phyloP scores from a whole-genome alignment of 176 grass and related monocot species.

The Aegilops longissima region DNA sequence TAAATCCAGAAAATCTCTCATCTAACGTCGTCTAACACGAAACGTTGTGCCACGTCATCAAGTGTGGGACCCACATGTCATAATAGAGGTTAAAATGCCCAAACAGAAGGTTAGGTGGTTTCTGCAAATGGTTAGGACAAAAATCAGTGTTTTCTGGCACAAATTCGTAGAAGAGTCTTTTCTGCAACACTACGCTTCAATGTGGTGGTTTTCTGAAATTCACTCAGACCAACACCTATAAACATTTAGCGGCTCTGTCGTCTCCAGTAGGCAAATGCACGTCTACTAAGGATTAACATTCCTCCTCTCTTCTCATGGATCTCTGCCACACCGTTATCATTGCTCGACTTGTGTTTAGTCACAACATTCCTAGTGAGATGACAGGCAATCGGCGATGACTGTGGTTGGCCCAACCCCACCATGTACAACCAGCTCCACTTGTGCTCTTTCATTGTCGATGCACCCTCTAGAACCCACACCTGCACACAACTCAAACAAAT shows the following conservation, averaged over 20 bases:
- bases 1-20: too few relatives aligned
- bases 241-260: background rate
- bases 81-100: too few relatives aligned
- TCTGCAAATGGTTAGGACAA: too few relatives aligned
- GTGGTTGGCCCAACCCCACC: background rate
- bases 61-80: too few relatives aligned
- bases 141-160: too few relatives aligned
- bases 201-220: too few relatives aligned
- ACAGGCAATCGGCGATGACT: background rate
- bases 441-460: background rate
- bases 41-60: too few relatives aligned
- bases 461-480: background rate
- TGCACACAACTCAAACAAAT: background rate
- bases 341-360: background rate
- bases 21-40: too few relatives aligned
- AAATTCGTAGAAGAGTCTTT: too few relatives aligned
- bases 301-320: background rate
- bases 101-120: too few relatives aligned
- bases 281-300: background rate
- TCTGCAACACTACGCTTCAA: too few relatives aligned
- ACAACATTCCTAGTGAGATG: background rate
- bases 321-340: background rate
- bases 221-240: background rate
- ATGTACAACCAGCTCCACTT: background rate
- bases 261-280: background rate